A percentile compares a stretch with the other conserved stretches of the same genome.
These are phyloP conservation scores for Candida maesae DNA, from an alignment of 805 yeast species.

Conservation along the genomic window DNA sequence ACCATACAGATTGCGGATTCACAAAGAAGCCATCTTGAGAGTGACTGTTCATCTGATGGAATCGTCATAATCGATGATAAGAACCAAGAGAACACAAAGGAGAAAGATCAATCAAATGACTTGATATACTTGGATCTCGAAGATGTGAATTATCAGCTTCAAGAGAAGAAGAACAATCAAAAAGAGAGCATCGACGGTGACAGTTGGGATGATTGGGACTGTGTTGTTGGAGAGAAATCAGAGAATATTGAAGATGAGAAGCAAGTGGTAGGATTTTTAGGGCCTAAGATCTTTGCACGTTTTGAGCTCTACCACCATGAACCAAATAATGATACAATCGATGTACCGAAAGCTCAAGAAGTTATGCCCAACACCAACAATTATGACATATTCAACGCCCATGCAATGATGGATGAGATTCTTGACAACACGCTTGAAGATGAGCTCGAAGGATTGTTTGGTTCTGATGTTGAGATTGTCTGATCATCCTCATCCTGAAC, in stretches of 20 bases:
- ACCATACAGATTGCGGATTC: too few species aligned
- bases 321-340: too few species aligned
- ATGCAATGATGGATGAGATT: slow-evolving; percentile 3
- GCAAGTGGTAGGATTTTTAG: too few species aligned
- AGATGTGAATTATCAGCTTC: slow-evolving; percentile 14
- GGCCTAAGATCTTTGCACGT: too few species aligned
- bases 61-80: background rate
- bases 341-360: too few species aligned
- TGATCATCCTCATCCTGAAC: slow-evolving; percentile 11
- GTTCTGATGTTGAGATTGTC: slow-evolving; percentile 24
- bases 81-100: background rate
- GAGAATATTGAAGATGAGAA: too few species aligned
- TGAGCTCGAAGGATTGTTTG: slow-evolving; percentile 17
- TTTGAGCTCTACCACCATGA: too few species aligned
- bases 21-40: too few species aligned
- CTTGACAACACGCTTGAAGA: slow-evolving; percentile 12
- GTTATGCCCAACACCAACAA: too few species aligned
- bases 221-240: background rate
- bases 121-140: slow-evolving; percentile 13
- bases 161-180: slow-evolving; percentile 4
- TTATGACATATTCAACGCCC: background rate
- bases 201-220: background rate
- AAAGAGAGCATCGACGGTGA: too few species aligned
- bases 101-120: slow-evolving; percentile 2
- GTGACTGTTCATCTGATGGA: too few species aligned